Base-by-base conservation (phyloP, 1,284 basidiomycete species). In the Filobasidium uniguttulatum region DNA sequence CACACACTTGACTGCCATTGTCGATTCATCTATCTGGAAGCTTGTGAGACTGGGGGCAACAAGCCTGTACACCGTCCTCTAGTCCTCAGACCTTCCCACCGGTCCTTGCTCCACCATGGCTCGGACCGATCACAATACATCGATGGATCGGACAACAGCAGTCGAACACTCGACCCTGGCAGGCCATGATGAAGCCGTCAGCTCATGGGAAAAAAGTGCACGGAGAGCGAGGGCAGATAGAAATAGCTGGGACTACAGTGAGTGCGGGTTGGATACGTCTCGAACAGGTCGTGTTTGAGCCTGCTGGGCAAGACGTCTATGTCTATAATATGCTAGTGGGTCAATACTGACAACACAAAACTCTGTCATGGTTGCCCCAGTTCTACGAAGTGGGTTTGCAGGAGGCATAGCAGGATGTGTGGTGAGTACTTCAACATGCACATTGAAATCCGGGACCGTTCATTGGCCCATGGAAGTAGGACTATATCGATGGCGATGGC, bases 321-420 rank as follows among this genome's bases (percentile, higher is more conserved):
- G n/a, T n/a, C n/a, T n/a, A n/a, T n/a, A n/a, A n/a, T n/a, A n/a
- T n/a, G n/a, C n/a, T n/a, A n/a, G n/a, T n/a, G n/a, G n/a, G n/a
- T n/a, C n/a, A n/a, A n/a, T n/a, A n/a, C n/a, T n/a, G n/a, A n/a
- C n/a, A n/a, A n/a, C n/a, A n/a, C n/a, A n/a, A n/a, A n/a, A n/a
- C n/a, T n/a, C n/a, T n/a, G n/a, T n/a, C n/a, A n/a, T n/a, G n/a
- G n/a, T n/a, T 22, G 14, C n/a, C n/a, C 4, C 48, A 71, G 69
- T 69, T 2, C 48, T 70, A 20, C 64, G 65, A 17, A 69, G 67
- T 44, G 86, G 89, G 40, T 66, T 94, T 44, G 90, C 90, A 28
- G 91, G 91, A 50, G 91, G 91, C 33, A 71, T 93, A 48, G 90
- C 91, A 26, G 91, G 90, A 52, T 94, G 91, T 68, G 78, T 91